A percentile compares a stretch with the other conserved stretches of the same genome.
Evolutionary conservation across 2,329 filamentous ascomycete genomes (phyloP).

Genomic region (Zymoseptoria passerinii): DNA sequence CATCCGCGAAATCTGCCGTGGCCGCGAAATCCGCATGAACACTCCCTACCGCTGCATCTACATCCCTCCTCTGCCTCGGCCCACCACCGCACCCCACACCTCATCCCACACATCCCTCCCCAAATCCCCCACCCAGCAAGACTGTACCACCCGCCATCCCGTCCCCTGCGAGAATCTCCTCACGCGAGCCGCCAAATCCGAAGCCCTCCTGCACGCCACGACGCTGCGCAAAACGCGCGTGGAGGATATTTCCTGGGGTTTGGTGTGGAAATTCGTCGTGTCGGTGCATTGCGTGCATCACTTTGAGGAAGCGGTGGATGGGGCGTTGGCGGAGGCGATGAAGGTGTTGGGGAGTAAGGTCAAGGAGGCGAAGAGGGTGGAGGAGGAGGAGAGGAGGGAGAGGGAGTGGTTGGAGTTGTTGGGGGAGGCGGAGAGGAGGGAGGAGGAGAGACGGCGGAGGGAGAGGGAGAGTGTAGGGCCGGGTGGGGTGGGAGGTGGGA

Average conservation of each 20-base stretch:
- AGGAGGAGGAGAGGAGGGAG: neutral
- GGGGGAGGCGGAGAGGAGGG: neutral
- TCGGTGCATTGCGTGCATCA: neutral
- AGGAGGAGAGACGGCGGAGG: neutral
- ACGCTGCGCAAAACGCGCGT: neutral
- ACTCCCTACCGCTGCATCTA: neutral
- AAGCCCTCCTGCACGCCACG: neutral
- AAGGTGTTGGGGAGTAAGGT: neutral
- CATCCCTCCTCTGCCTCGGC: neutral
- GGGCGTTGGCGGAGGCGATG: neutral
- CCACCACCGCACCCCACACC: neutral
- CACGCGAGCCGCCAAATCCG: neutral
- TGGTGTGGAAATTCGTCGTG: neutral
- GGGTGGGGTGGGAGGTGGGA: neutral
- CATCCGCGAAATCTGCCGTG: neutral
- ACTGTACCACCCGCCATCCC: neutral
- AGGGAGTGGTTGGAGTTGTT: neutral
- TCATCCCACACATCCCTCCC: neutral
- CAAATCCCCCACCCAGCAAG: neutral
- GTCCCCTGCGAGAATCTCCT: neutral
- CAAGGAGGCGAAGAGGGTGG: neutral
- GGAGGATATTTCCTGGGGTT: neutral
- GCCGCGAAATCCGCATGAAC: neutral
- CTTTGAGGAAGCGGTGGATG: neutral
- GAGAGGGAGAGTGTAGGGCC: neutral